Evolutionary conservation across 2,329 filamentous ascomycete species (phyloP), one percentile per base, ranked within the genome.

Genomic region (Talaromyces rugulosus): DNA sequence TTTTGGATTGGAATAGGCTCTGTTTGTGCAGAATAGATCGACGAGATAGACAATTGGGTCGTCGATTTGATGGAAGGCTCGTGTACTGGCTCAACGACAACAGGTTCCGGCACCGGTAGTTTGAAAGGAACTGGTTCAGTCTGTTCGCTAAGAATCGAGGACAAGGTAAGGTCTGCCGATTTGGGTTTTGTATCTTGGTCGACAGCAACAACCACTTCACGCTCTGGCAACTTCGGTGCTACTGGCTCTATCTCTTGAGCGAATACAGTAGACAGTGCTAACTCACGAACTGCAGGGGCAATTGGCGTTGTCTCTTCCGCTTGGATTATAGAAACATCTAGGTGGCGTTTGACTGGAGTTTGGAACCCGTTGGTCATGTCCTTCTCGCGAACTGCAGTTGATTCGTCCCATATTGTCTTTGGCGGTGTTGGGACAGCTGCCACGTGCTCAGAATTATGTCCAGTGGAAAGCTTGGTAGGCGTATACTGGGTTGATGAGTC

Each of bases 271-370:
- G 62, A 61, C 16, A 61, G 28, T 7, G 54, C 47, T 50, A 66
- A 51, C 58, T 61, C 55, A 30, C 83, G 80, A 65, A 86, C 63
- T 31, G 76, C 74, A 2, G 86, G 85, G 5, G 66, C 63, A n/a
- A 72, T 64, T 36, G 77, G 79, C 16, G 62, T 50, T 9, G 74
- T 78, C 56, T 74, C 72, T 64, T 77, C 70, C 5, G 67, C 69
- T 31, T 70, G 62, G 44, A 78, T 70, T 5, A 64, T 64, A 2
- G 76, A 77, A 8, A 76, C 58, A 33, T 68, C 67, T 62, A 77
- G 62, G 31, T 74, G 64, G 5, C 66, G 63, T 12, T 66, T 63
- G 28, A 64, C 67, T 34, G 23, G 67, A 58, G 52, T 67, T 65
- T n/a, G 66, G 59, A 55, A 62, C 50, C 61, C 66, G 47, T 66